Conservation (phyloP, 768 basidiomycete genomes). For the Calocybe gangraenosa region DNA sequence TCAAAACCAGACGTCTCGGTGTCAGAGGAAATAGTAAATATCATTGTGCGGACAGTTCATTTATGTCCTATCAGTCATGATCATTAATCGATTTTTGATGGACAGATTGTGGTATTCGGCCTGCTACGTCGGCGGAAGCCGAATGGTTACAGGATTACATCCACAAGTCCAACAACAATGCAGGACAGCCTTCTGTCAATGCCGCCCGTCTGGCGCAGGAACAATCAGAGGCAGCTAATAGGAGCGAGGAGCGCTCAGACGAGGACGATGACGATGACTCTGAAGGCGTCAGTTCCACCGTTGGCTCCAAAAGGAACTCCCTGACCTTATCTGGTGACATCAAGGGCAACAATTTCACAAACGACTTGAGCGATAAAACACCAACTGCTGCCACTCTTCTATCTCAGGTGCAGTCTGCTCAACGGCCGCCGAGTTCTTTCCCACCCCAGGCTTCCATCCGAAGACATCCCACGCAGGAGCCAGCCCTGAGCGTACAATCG, state of each 20-base stretch:
- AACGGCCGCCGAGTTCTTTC: constrained; percentile 55
- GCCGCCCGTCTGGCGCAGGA: constrained; percentile 72
- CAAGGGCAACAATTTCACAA: constrained; percentile 53
- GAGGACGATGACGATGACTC: constrained; percentile 89
- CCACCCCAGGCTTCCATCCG: constrained; percentile 75
- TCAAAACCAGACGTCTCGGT: constrained; percentile 91
- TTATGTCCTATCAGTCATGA: constrained; percentile 27
- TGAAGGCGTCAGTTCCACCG: constrained; percentile 53
- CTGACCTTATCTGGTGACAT: constrained; percentile 60
- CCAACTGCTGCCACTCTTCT: constrained; percentile 76
- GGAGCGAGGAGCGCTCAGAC: constrained; percentile 69
- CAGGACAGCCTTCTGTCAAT: constrained; percentile 70
- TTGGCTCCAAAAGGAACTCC: constrained; percentile 70
- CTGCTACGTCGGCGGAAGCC: constrained; percentile 85
- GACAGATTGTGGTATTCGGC: constrained; percentile 88
- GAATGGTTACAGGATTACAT: constrained; percentile 92
- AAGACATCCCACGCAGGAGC: constrained; percentile 62
- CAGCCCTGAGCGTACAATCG: constrained; percentile 49
- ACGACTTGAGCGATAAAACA: constrained; percentile 80
- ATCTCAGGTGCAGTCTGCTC: constrained; percentile 71
- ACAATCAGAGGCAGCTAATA: constrained; percentile 53
- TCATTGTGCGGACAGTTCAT: constrained; percentile 63
- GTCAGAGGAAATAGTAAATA: constrained; percentile 96
- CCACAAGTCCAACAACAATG: constrained; percentile 84
- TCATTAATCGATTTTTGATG: constrained; percentile 27